phyloP scores from a whole-genome alignment of 768 basidiomycete species.

The Mycena rosella region DNA sequence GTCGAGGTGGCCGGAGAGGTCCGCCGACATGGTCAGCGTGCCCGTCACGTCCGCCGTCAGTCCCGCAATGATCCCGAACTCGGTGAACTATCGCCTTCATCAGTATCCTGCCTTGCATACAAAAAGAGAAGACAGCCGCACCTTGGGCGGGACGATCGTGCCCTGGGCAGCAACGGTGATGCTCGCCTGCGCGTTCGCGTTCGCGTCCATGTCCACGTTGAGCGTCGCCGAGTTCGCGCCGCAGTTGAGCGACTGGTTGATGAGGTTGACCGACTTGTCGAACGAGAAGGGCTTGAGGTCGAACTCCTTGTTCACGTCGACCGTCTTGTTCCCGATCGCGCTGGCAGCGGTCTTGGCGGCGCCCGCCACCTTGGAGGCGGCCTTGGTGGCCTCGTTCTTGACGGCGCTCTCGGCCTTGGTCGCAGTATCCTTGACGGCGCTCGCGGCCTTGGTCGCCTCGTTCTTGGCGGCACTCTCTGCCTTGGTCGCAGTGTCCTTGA shows the following conservation, averaged over 20 bases:
- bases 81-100: not conserved
- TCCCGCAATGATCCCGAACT: slow-evolving; percentile 40
- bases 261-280: slow-evolving; percentile 32
- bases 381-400: not conserved
- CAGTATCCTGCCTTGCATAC: no score
- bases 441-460: slow-evolving; percentile 17
- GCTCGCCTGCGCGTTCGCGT: slow-evolving; percentile 22
- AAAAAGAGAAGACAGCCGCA: not conserved
- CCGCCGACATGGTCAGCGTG: slow-evolving; percentile 52
- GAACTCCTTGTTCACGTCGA: slow-evolving; percentile 22
- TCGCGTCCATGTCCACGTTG: slow-evolving; percentile 27
- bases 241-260: slow-evolving; percentile 18
- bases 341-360: slow-evolving; percentile 17
- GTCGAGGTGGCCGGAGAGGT: slow-evolving; percentile 54
- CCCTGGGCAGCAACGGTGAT: slow-evolving; percentile 44
- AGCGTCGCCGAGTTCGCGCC: not conserved
- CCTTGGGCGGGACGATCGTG: slow-evolving; percentile 45
- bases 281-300: slow-evolving; percentile 25
- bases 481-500: not conserved
- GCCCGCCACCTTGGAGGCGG: slow-evolving; percentile 12
- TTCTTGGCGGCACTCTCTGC: not conserved
- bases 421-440: not conserved
- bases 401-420: not conserved
- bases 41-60: slow-evolving; percentile 56
- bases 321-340: slow-evolving; percentile 19